Evolutionary conservation across 495 filamentous ascomycete genomes (phyloP), one percentile per base, ranked within the genome.

Genomic region (Trichoderma asperelloides): DNA sequence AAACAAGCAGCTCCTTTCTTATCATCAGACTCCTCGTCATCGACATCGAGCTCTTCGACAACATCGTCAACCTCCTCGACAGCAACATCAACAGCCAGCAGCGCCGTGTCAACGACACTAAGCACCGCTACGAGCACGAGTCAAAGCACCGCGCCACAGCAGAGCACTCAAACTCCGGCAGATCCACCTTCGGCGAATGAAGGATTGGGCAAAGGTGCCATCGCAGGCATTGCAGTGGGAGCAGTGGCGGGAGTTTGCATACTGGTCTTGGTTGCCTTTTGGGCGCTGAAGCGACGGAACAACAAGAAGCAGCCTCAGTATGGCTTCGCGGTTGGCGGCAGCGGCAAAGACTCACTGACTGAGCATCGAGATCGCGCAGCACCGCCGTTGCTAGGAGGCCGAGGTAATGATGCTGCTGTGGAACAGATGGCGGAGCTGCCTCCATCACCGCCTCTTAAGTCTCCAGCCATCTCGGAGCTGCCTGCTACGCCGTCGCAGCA

Each of bases 1-100:
- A n/a, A 23, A 18, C 27, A 51, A 64, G 63, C 67, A 74, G 65
- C 76, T 75, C 76, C 27, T 68, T 75, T 62, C 57, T 66, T 41
- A 37, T 67, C 66, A 6, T n/a, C 18, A n/a, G 55, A 30, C 62
- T 71, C 47, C 57, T 47, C 55, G 30, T 28, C 55, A 43, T 66
- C 65, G 23, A 60, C 12, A n/a, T 1, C 9, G 12, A 13, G 23
- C 4, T 13, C 23, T 30, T 60, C 55, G 13, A 37, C 5, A 37
- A 37, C 33, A 37, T n/a, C n/a, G 33, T 37, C 33, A 37, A 37
- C 33, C 33, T 37, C 33, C 5, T 60, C 55, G 55, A 60, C 55
- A 18, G 27, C 25, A 8, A 55, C 21, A 25, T 23, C 49, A 11
- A 55, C 49, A 1, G 21, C 49, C 18, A 55, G 49, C 23, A 55